Evolutionary conservation across 2,329 filamentous ascomycete species (phyloP), one percentile per base, ranked within the genome.

Genomic region (Knufia petricola): DNA sequence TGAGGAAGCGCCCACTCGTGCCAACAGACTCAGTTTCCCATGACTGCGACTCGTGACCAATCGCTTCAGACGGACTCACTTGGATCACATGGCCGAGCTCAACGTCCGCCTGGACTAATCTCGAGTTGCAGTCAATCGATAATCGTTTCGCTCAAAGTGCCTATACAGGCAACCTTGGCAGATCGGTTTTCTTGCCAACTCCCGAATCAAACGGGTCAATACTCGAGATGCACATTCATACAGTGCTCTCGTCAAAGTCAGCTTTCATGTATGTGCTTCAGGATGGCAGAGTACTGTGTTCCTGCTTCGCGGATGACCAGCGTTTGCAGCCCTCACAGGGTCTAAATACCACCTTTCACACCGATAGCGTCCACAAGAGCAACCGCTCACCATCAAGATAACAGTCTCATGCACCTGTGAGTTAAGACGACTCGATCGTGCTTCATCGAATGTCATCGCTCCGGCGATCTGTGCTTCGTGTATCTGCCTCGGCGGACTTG

Each of bases 271-370:
- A n/a, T n/a, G 6, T 37, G 6, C 7, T 21, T 24, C 37, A 40
- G 21, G 15, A 21, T 40, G 17, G 37, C 10, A 40, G 37, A 40
- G 37, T 40, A 40, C 37, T 40, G 37, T 40, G 37, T 40, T 40
- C 37, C 37, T 40, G 37, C 37, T 40, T 23, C 37, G 37, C 37
- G 37, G 37, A 40, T 40, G 37, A 40, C 37, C 37, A 40, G 19
- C 15, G 15, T 19, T 38, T 17, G 37, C 37, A 40, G 37, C 37
- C 37, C 37, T 40, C 37, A 40, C 37, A 40, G 37, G 37, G 37
- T 40, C 37, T 20, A 21, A 40, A 21, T 21, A 40, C 17, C 21
- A 21, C 7, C 37, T 23, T 9, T 23, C 6, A 17, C 34, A 15
- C 17, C 34, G 17, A 6, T 37, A 15, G 6, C 6, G 6, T 4